These are phyloP conservation scores for Cyberlindnera japonica DNA, from an alignment of 805 yeast species.

Conservation along the genomic window DNA sequence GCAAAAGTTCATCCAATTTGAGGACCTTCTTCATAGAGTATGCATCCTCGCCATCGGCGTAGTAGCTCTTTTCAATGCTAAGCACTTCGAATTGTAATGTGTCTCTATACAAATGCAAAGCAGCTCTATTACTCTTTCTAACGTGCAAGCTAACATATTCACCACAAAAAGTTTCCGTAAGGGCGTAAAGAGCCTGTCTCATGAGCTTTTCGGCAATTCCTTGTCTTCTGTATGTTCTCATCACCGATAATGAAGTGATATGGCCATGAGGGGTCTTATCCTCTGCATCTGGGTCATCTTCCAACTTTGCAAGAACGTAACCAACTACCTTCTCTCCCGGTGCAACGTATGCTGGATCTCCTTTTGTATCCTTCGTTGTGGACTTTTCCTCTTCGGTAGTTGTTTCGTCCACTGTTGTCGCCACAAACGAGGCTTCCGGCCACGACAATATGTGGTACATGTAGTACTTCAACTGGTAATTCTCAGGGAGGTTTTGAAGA, in stretches of 20 bases:
- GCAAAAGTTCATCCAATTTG: constrained; percentile 55
- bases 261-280: constrained; percentile 83
- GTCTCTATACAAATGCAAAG: constrained; percentile 84
- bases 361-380: constrained; percentile 33
- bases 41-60: constrained; percentile 97
- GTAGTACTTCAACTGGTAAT: constrained; percentile 87
- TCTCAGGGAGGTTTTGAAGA: constrained; percentile 88
- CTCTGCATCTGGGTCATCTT: constrained; percentile 79
- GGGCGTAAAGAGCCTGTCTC: constrained; percentile 77
- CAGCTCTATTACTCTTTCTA: constrained; percentile 90
- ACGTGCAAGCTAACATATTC: constrained; percentile 88
- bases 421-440: constrained; percentile 98
- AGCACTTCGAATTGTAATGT: constrained; percentile 80
- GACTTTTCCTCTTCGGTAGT: constrained; percentile 21
- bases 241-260: constrained; percentile 88
- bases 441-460: constrained; percentile 91
- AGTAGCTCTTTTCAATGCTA: constrained; percentile 81
- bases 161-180: constrained; percentile 79
- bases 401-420: constrained; percentile 49
- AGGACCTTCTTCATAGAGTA: constrained; percentile 84
- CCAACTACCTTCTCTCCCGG: constrained; percentile 87
- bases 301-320: constrained; percentile 94
- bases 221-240: constrained; percentile 93
- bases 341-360: constrained; percentile 61
- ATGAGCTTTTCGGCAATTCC: constrained; percentile 91